Evolutionary conservation across 345 rosid species (phyloP), one percentile per base, ranked within the genome.

Genomic region (Litchi chinensis): DNA sequence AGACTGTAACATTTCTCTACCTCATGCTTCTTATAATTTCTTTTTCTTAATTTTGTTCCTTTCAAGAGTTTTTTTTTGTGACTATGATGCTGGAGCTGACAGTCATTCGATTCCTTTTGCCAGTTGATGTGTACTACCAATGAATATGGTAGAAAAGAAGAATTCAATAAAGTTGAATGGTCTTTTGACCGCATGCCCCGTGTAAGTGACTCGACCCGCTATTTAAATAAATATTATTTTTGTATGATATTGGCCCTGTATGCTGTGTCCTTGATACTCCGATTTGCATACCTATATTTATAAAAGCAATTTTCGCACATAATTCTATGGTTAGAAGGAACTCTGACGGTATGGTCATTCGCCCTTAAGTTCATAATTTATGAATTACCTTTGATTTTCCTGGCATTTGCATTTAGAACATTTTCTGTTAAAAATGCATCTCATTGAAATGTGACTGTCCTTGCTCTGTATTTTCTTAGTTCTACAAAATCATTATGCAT

Each of bases 161-260:
- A 95, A 83, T 90, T 91, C 74, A 91, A 90, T 88, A 78, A 81
- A 87, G 88, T 88, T 77, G 95, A 89, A 73, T 92, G 99, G 98
- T 86, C 90, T 26, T 18, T 92, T 68, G 86, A 79, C 83, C 89
- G 79, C 81, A 83, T 76, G 22, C 97, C 98, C 59, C 80, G 80
- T 5, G 99, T 95, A 87, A 88, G 98, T 89, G 79, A 8, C 70
- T 81, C 72, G 60, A 83, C 12, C 56, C 43, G 41, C 77, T 40
- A 18, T 48, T 13, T 15, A 68, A 66, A 46, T 64, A 10, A 46
- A 48, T 50, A 32, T 28, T 37, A 4, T 22, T 59, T 21, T 4
- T 21, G 64, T 10, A 19, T n/a, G 28, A 21, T 59, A 59, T 59
- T 21, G 64, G 64, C 12, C n/a, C 19, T 15, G 19, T 21, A 59